Conservation (phyloP, 2,329 filamentous ascomycete genomes). For the Lecanoromycetidae sp. region DNA sequence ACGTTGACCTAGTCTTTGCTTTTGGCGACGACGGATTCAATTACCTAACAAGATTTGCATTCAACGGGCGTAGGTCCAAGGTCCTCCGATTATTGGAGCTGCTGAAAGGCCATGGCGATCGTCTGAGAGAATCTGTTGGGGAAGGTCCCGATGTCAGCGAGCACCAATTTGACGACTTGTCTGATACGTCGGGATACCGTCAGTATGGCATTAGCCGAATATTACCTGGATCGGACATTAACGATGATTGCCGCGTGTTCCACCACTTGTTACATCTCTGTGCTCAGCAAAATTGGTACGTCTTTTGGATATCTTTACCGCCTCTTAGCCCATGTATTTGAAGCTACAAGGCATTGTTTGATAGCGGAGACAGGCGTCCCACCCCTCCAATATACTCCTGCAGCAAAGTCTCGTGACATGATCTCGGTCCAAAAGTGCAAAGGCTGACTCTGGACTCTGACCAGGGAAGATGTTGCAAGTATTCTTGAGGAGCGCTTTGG, state of each 20-base stretch:
- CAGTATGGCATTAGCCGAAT: not conserved
- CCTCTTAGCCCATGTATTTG: too few relatives aligned
- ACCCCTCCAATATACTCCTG: too few relatives aligned
- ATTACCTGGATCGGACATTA: not conserved
- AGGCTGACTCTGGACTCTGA: too few relatives aligned
- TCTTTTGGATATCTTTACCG: too few relatives aligned
- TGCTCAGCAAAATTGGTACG: constrained; percentile 1
- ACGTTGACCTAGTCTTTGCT: not conserved
- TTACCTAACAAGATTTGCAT: not conserved
- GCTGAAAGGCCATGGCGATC: not conserved
- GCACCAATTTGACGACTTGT: not conserved
- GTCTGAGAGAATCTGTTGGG: not conserved
- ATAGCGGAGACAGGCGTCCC: too few relatives aligned
- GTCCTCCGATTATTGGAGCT: not conserved
- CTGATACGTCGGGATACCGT: not conserved
- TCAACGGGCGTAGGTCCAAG: not conserved
- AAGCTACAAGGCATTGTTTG: too few relatives aligned
- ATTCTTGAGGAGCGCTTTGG: not conserved
- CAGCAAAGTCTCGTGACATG: too few relatives aligned
- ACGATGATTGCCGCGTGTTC: not conserved
- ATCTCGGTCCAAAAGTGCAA: too few relatives aligned
- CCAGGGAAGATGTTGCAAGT: not conserved
- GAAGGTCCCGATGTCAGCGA: not conserved
- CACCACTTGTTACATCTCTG: not conserved
- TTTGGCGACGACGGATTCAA: not conserved